Conservation (phyloP, 2,329 filamentous ascomycete genomes). For the Ascochyta fabae region DNA sequence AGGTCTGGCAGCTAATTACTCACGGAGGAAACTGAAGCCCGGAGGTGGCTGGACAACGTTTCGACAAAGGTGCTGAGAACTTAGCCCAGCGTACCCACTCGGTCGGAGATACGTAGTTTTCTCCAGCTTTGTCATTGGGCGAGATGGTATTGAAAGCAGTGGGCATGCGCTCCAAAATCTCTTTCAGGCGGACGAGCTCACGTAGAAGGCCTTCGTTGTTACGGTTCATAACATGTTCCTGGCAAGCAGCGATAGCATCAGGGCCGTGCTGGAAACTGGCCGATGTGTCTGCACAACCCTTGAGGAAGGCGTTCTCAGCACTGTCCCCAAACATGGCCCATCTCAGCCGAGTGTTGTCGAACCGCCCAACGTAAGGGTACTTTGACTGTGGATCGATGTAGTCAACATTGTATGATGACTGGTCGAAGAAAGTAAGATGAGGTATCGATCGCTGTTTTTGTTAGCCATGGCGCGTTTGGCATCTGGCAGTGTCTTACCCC, state of each 20-base stretch:
- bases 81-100: slow-evolving; percentile 39
- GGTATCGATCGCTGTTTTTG: slow-evolving; percentile 53
- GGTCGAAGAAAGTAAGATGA: slow-evolving; percentile 61
- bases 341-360: slow-evolving; percentile 32
- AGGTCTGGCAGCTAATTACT: background rate
- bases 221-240: slow-evolving; percentile 35
- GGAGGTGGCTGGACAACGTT: slow-evolving; percentile 33
- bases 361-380: slow-evolving; percentile 53
- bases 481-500: slow-evolving; percentile 32
- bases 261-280: slow-evolving; percentile 36
- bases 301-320: slow-evolving; percentile 35
- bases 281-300: slow-evolving; percentile 35
- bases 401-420: slow-evolving; percentile 62
- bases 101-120: slow-evolving; percentile 33
- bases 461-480: background rate
- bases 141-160: slow-evolving; percentile 34
- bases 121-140: slow-evolving; percentile 29
- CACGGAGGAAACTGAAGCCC: slow-evolving; percentile 33
- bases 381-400: slow-evolving; percentile 57
- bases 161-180: slow-evolving; percentile 35
- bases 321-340: slow-evolving; percentile 37
- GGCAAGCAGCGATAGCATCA: slow-evolving; percentile 34
- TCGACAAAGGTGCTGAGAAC: slow-evolving; percentile 36
- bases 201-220: slow-evolving; percentile 35
- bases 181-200: slow-evolving; percentile 33